Base-by-base conservation (phyloP, 1,139 yeast species). In the Saccharomycopsis phalli region DNA sequence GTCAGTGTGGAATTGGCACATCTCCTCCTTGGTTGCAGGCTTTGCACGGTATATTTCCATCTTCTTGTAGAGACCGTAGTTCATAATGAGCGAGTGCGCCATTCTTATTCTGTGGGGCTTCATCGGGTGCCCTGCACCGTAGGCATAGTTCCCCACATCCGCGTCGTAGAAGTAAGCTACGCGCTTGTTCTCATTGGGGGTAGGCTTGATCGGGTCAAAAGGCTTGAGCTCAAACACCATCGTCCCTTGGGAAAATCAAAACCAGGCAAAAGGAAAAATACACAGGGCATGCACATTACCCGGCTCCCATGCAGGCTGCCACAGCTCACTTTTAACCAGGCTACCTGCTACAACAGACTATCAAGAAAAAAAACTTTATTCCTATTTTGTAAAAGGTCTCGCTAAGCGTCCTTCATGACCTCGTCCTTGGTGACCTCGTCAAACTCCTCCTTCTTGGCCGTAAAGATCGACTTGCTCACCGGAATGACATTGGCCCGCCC, bases 51-150 rank as follows among this genome's bases (percentile, higher is more conserved):
- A 88, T 42, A 91, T 88, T 61, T 91, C 97, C 96, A 91, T 91
- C 63, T 88, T 83, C 62, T 88, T 86, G 66, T 91, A 88, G 46
- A 91, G 70, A 2, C 97, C 98, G 58, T 91, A 91, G 65, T 91
- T 91, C 97, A 91, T 91, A 53, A 91, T 83, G 55, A 91, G 69
- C 27, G 95, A 82, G 61, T 91, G 97, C 5, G 97, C 94, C 97
- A 88, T 88, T 75, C 97, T 81, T 68, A 91, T 88, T 59, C 97
- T 77, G 60, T 88, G 97, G 23, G 97, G 97, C 57, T 91, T 91
- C 97, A 88, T 88, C 38, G 96, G 96, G 61, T 91, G 98, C 22
- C 96, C 96, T 7, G 96, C 93, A 46, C 97, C 97, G 59, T 91
- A 91, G 35, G 96, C 95, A 61, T 88, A 91, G 63, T 91, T 91